phyloP scores from a whole-genome alignment of 2,329 filamentous ascomycete genomes.

The Proliferodiscus dingleyae region DNA sequence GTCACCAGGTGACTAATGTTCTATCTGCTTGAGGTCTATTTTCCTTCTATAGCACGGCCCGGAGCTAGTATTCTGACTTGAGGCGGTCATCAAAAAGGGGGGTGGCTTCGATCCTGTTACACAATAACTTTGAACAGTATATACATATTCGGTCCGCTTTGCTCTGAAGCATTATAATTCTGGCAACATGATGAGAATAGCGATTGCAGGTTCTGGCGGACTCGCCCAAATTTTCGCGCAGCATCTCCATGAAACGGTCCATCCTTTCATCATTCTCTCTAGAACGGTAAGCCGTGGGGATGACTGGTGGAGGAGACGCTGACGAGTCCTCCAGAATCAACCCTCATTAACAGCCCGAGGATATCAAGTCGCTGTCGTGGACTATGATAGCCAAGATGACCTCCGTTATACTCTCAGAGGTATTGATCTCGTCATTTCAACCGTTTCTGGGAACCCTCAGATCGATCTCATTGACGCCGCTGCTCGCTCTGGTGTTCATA shows the following conservation, averaged over 20 bases:
- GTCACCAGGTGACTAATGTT: conserved; percentile 19
- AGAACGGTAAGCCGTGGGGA: conserved; percentile 45
- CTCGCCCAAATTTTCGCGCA: conserved; percentile 53
- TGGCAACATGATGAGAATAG: conserved; percentile 48
- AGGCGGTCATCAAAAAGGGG: conserved; percentile 3
- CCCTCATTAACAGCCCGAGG: conserved; percentile 34
- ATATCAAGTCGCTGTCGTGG: conserved; percentile 64
- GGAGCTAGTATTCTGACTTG: conserved; percentile 17
- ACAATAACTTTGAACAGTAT: too few relatives aligned
- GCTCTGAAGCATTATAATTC: background rate
- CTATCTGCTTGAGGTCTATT: conserved; percentile 13
- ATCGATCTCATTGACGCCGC: conserved; percentile 70
- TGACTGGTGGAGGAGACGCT: conserved; percentile 3
- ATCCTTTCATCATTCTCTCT: conserved; percentile 67
- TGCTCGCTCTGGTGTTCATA: conserved; percentile 55
- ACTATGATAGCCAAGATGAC: conserved; percentile 55
- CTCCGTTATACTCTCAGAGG: conserved; percentile 65
- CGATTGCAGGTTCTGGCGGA: conserved; percentile 57
- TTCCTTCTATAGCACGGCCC: conserved; percentile 7
- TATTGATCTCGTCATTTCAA: conserved; percentile 71
- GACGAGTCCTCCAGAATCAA: conserved; percentile 29
- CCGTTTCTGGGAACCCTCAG: conserved; percentile 61
- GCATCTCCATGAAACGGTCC: conserved; percentile 57
- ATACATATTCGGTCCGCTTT: too few relatives aligned
- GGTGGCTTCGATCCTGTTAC: conserved; percentile 1